Base-by-base conservation (phyloP, 352 stramenopile genomes). In the Albugo laibachii region DNA sequence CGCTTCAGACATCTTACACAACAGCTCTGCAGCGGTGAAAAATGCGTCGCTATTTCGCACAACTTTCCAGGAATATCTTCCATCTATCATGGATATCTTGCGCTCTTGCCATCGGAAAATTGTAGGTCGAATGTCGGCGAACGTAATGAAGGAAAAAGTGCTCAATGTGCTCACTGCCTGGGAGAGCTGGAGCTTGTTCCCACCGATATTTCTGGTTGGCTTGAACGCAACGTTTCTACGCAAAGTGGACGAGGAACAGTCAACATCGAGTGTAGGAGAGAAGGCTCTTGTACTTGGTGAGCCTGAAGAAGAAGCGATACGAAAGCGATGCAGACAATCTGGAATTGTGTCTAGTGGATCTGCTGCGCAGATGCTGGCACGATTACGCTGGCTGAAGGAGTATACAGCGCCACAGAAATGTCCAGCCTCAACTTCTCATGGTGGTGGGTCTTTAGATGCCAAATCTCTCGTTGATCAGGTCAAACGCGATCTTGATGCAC, bases 21-120 rank as follows among this genome's bases (percentile, higher is more conserved):
- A 95, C 50, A 88, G 76, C 49, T 89, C 72, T 13, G 83, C 80
- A 21, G 61, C 69, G 12, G 69, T 93, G 39, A 85, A 88, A 57
- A 93, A 93, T 45, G 80, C 80, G n/a, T 89, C 77, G 37, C 63
- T 82, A 13, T 95, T 92, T 45, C 76, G 83, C 2, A 87, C 80
- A 35, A 84, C 73, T 46, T 83, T 95, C 50, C 69, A 93, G 54
- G 69, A 80, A 5, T 71, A 55, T 39, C 48, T 95, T 27, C 79
- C 76, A 8, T 60, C 84, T 51, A 83, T 92, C 18, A 56, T 89
- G 42, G 61, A 83, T 19, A 47, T 54, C 5, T 54, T 88, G 31
- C 69, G 68, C 11, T 20, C 55, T 27, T 57, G 62, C 1, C 62
- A 81, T 44, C 69, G 69, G n/a, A 59, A 50, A 15, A 74, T 88